Evolutionary conservation across 257 asterid genomes (phyloP).

Genomic region (Marsdenia floribunda): DNA sequence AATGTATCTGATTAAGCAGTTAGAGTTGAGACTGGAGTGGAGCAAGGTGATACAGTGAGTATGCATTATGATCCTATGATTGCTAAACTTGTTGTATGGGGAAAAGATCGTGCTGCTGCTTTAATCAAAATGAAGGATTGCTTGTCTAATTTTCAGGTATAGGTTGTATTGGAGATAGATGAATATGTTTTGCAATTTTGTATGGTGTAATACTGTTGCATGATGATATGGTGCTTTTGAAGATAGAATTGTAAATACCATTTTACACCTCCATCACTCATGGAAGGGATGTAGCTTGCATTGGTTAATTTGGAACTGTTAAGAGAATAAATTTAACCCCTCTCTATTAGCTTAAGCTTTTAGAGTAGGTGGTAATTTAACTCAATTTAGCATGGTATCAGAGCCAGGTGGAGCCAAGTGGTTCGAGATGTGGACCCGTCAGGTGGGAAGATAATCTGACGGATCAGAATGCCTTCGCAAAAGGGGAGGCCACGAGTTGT

Average conservation of each 20-base stretch:
- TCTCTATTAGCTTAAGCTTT: no score
- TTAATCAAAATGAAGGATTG: constrained; percentile 81
- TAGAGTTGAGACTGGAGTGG: constrained; percentile 97
- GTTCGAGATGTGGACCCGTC: no score
- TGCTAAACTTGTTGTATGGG: constrained; percentile 98
- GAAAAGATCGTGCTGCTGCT: constrained; percentile 79
- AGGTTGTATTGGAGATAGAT: constrained; percentile 2
- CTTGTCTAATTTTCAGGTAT: constrained; percentile 86
- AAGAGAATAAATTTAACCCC: no score
- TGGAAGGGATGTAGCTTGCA: neutral
- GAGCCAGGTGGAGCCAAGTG: no score
- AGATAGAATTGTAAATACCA: neutral
- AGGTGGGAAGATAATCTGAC: no score
- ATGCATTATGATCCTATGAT: constrained; percentile 99
- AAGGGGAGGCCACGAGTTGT: no score
- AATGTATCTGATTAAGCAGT: constrained; percentile 40
- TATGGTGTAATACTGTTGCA: neutral
- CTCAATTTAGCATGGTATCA: no score
- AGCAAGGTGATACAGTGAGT: constrained; percentile 92
- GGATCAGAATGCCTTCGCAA: no score
- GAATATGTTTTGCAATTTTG: neutral
- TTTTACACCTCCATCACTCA: neutral
- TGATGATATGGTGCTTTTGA: neutral
- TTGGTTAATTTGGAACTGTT: neutral
- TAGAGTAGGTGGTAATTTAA: no score